Evolutionary conservation across 805 yeast species (phyloP).

Genomic region (Yamadazyma insecticola): DNA sequence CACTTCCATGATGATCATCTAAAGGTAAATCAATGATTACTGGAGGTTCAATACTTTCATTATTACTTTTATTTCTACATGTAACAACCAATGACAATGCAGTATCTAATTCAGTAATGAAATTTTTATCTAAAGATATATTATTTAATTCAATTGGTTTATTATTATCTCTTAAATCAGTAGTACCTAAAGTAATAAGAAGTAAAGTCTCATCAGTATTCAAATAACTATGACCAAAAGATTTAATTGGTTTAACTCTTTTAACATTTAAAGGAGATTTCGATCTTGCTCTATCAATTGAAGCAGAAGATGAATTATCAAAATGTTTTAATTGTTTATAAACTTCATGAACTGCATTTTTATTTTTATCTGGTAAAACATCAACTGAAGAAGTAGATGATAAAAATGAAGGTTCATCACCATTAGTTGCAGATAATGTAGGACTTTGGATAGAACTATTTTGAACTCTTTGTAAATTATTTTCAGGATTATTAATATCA

Average conservation of each 20-base stretch:
- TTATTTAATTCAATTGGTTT: slow-evolving; percentile 65
- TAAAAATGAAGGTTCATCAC: background rate
- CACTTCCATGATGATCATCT: slow-evolving; percentile 67
- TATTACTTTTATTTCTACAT: slow-evolving; percentile 26
- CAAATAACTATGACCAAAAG: slow-evolving; percentile 80
- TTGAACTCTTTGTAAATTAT: slow-evolving; percentile 22
- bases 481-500: slow-evolving; percentile 34
- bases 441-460: slow-evolving; percentile 9
- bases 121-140: slow-evolving; percentile 72
- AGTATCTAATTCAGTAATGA: slow-evolving; percentile 82
- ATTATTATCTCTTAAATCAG: slow-evolving; percentile 59
- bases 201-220: slow-evolving; percentile 61
- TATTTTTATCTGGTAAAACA: slow-evolving; percentile 30
- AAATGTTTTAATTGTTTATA: slow-evolving; percentile 33
- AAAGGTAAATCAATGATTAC: slow-evolving; percentile 73
- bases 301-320: slow-evolving; percentile 6
- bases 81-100: slow-evolving; percentile 72
- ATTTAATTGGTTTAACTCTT: slow-evolving; percentile 56
- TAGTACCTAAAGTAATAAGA: slow-evolving; percentile 81
- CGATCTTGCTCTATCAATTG: slow-evolving; percentile 11
- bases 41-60: slow-evolving; percentile 45
- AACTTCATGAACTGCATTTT: slow-evolving; percentile 29
- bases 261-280: slow-evolving; percentile 18
- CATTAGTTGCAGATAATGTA: slow-evolving; percentile 8
- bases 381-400: slow-evolving; percentile 30